Conservation (phyloP, 306 rosid species). For the Ammopiptanthus mongolicus region DNA sequence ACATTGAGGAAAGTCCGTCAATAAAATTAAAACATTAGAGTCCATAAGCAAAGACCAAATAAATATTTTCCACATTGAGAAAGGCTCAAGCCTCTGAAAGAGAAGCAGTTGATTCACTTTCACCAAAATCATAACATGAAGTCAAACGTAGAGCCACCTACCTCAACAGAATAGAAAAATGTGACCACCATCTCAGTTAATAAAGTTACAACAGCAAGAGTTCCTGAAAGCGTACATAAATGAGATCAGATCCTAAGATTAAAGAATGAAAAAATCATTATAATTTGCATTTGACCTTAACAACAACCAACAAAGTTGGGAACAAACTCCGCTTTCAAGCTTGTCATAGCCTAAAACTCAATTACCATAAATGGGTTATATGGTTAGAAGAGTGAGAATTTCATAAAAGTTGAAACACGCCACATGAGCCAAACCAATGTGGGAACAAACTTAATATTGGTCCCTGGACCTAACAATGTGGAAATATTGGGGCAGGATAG, state of each 20-base stretch:
- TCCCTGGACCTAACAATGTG: too few relatives aligned
- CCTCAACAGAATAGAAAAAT: slow-evolving; percentile 42
- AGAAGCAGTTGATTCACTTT: slow-evolving; percentile 20
- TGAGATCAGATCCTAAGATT: background rate
- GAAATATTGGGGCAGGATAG: too few relatives aligned
- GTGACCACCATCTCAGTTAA: slow-evolving; percentile 17
- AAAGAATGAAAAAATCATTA: background rate
- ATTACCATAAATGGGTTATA: too few relatives aligned
- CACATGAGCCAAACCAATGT: too few relatives aligned
- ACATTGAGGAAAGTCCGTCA: background rate
- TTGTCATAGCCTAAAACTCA: background rate
- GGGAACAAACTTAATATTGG: too few relatives aligned
- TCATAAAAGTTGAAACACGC: too few relatives aligned
- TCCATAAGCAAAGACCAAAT: background rate
- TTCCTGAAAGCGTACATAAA: background rate
- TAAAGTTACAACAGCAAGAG: background rate
- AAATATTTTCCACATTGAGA: background rate
- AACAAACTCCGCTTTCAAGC: background rate
- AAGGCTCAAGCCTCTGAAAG: background rate
- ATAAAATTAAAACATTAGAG: background rate
- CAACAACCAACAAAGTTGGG: slow-evolving; percentile 14
- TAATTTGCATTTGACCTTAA: background rate
- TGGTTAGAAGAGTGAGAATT: too few relatives aligned
- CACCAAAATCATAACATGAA: slow-evolving; percentile 38
- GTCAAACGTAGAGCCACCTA: slow-evolving; percentile 47